phyloP scores from a whole-genome alignment of 345 rosid species.

The Salix brachista region DNA sequence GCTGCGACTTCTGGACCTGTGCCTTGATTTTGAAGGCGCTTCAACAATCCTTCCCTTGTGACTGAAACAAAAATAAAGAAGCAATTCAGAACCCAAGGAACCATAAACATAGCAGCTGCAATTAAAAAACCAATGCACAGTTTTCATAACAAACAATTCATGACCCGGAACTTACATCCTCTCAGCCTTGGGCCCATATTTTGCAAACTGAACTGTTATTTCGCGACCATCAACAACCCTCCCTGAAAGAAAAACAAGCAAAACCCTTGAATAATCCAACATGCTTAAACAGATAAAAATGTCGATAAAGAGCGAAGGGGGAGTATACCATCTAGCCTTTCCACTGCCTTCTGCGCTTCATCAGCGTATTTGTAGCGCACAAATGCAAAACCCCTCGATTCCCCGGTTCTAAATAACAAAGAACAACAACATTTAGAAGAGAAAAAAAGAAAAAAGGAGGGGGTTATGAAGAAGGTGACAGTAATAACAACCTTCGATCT shows the following conservation, averaged over 20 bases:
- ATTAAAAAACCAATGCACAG: background rate
- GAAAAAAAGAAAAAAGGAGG: background rate
- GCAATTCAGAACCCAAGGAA: background rate
- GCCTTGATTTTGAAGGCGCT: slow-evolving; percentile 33
- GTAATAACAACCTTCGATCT: slow-evolving; percentile 61
- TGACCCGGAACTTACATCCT: slow-evolving; percentile 53
- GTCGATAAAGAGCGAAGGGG: background rate
- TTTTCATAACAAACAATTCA: too few species aligned
- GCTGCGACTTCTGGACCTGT: slow-evolving; percentile 51
- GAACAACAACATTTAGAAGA: background rate
- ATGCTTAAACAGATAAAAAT: background rate
- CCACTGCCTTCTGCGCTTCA: slow-evolving; percentile 74
- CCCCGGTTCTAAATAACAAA: slow-evolving; percentile 45
- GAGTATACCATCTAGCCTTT: slow-evolving; percentile 50
- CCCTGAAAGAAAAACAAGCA: slow-evolving; percentile 40
- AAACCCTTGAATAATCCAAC: background rate
- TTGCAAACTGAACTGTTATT: slow-evolving; percentile 91
- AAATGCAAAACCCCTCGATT: slow-evolving; percentile 64
- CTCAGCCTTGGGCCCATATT: slow-evolving; percentile 97
- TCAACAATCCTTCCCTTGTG: slow-evolving; percentile 50
- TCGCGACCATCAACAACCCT: slow-evolving; percentile 93
- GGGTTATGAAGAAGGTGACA: background rate
- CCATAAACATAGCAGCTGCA: background rate
- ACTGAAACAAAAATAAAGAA: slow-evolving; percentile 17
- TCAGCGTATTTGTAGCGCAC: slow-evolving; percentile 62